phyloP scores from a whole-genome alignment of 768 basidiomycete species.

The Suillus subluteus region DNA sequence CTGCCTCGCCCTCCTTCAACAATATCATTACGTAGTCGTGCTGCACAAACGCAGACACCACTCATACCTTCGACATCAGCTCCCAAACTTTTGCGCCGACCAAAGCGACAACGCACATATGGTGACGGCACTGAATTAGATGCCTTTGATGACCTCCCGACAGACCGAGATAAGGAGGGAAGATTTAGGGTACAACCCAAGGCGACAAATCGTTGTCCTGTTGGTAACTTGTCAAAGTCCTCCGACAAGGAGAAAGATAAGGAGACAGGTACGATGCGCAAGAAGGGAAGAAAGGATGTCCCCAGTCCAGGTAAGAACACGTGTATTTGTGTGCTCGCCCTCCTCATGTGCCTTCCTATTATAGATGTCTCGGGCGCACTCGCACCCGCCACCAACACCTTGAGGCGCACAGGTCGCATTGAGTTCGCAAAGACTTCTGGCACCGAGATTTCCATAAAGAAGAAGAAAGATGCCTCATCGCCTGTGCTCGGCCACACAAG shows the following conservation, averaged over 20 bases:
- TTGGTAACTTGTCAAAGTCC: constrained; percentile 47
- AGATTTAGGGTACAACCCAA: constrained; percentile 78
- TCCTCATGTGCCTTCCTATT: constrained; percentile 1
- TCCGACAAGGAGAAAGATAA: constrained; percentile 41
- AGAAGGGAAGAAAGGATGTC: constrained; percentile 55
- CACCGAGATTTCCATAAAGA: constrained; percentile 48
- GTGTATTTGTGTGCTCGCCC: constrained; percentile 5
- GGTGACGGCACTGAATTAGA: constrained; percentile 93
- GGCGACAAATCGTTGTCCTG: constrained; percentile 63
- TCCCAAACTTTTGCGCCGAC: constrained; percentile 72
- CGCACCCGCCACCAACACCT: constrained; percentile 50
- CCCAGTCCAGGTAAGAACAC: constrained; percentile 46
- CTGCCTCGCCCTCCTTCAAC: constrained; percentile 64
- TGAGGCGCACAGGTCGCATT: constrained; percentile 61
- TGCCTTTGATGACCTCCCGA: constrained; percentile 83
- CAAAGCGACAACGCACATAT: constrained; percentile 76
- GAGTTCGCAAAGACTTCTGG: constrained; percentile 50
- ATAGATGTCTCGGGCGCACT: constrained; percentile 34
- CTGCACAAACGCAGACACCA: constrained; percentile 29
- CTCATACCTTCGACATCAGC: constrained; percentile 47
- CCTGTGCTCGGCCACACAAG: constrained; percentile 49
- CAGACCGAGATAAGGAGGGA: constrained; percentile 82
- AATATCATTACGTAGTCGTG: constrained; percentile 45
- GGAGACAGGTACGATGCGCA: constrained; percentile 61
- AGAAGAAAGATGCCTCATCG: constrained; percentile 55